Evolutionary conservation across 2,329 filamentous ascomycete species (phyloP), one percentile per base, ranked within the genome.

Genomic region (Botryotinia calthae): DNA sequence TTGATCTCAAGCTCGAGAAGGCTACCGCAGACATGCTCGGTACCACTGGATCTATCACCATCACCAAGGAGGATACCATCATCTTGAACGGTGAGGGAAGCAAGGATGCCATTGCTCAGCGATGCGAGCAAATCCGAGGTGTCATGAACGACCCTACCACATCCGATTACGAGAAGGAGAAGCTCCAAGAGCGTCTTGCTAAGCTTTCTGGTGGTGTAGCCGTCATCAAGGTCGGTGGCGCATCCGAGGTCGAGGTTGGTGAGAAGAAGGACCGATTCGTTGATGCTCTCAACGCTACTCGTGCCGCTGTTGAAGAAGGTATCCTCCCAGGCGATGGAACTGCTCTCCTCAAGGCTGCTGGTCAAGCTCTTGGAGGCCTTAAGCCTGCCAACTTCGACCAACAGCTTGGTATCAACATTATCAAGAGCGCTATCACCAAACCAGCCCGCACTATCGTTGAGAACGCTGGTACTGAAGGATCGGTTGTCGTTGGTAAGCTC

Each of bases 191-290:
- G 88, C 96, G 96, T 86, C 93, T 99, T 75, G 96, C 96, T 79
- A 99, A 99, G 91, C 93, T 99, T 78, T 98, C 96, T 78, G 96
- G 96, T 77, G 96, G 96, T 89, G 96, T 99, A 80, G 96, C 96
- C 80, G 96, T 99, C 85, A 98, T 99, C 89, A 98, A 97, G 90
- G 96, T 99, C 76, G 96, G 96, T 80, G 96, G 96, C 83, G 89
- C 95, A 76, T 98, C 95, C 76, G 96, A 99, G 86, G 95, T 99
- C 77, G 96, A 99, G 88, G 96, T 99, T 73, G 92, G 95, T 79
- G 96, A 99, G 90, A 99, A 99, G 94, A 99, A 99, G 91, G 96
- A 99, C 84, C 94, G 96, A 83, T 97, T 98, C 80, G 96, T 99
- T 76, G 96, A 99, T 85, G 96, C 96, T 74, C 88, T 99, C 75